Evolutionary conservation across 208 protist species (phyloP).

Genomic region (Trypanosoma platydactyli): DNA sequence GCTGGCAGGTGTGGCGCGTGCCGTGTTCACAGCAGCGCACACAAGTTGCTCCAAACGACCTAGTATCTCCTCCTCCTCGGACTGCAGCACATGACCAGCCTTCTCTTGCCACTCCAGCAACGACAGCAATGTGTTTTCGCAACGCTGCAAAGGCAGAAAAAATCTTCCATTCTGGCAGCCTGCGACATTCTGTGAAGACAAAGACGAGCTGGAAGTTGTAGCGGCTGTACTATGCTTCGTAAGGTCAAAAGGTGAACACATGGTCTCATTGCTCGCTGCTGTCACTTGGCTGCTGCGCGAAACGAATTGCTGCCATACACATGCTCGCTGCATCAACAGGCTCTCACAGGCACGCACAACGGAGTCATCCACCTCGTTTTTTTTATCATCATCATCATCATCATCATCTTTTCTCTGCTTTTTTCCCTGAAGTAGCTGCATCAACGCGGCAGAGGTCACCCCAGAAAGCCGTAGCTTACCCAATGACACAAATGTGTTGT

Average conservation of each 20-base stretch:
- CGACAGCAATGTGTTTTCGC: constrained; percentile 17
- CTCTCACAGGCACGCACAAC: constrained; percentile 1
- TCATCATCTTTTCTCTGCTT: neutral
- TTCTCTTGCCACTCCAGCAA: constrained; percentile 17
- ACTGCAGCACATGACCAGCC: constrained; percentile 7
- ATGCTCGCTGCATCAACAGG: neutral
- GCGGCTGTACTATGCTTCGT: neutral
- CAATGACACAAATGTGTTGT: constrained; percentile 36
- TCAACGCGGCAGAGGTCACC: constrained; percentile 30
- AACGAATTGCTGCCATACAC: constrained; percentile 7
- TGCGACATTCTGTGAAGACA: constrained; percentile 13
- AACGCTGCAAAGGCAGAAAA: constrained; percentile 8
- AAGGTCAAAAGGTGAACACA: constrained; percentile 1
- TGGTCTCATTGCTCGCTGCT: neutral
- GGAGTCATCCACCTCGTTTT: neutral
- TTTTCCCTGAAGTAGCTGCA: constrained; percentile 36
- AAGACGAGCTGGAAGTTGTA: neutral
- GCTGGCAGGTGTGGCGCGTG: neutral
- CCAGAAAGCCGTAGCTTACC: constrained; percentile 41
- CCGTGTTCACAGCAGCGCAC: constrained; percentile 5
- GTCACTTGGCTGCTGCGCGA: neutral
- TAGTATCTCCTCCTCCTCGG: constrained; percentile 10
- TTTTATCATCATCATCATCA: constrained; percentile 1
- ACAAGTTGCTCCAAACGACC: constrained; percentile 19
- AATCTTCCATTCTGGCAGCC: constrained; percentile 3